Base-by-base conservation (phyloP, 2,329 filamentous ascomycete species). In the Fonsecaea nubica region DNA sequence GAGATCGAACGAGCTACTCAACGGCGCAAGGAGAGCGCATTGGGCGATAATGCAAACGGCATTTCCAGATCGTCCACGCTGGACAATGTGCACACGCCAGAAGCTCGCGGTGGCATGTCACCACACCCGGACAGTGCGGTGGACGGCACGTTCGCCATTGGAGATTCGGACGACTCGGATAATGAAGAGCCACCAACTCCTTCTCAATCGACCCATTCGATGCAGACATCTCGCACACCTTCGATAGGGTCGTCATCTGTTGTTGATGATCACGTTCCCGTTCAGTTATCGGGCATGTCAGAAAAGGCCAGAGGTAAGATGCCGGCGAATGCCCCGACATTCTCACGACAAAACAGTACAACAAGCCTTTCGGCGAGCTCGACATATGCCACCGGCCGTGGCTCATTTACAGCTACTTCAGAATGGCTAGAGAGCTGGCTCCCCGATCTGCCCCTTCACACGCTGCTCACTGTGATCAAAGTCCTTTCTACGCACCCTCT, bases 231-330 rank as follows among this genome's bases (percentile, higher is more conserved):
- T 18, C 85, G 88, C 42, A 86, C 90, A 25, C 89, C 91, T 3
- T 94, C 92, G 0, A 82, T 90, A 21, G 87, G 87, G 33, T 86
- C 85, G 0, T 87, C 87, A 0, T 86, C 85, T 0, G 86, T 86
- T 0, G 80, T 86, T 0, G 92, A 96, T 66, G 93, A 96, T 67
- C 90, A 90, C 3, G 87, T 96, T 9, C 93, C 92, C 13, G 84
- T 89, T 21, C 93, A 97, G 76, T 77, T 96, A 35, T 87, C 92
- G 64, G 93, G 93, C 62, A 97, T 98, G 92, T 97, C 94, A 21
- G 95, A 98, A 78, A 99, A 98, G 77, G 95, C 95, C 15, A 85
- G 95, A 58, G 95, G 95, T 7, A 99, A 99, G 79, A 92, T 96
- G 88, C 95, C 94, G 33, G 92, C 91, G 12, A 91, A 92, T 1